Percentiles rank a stretch among this genome's conserved stretches.
These are phyloP conservation scores for Camelina laxa DNA, from an alignment of 345 rosid species.

Conservation along the genomic window DNA sequence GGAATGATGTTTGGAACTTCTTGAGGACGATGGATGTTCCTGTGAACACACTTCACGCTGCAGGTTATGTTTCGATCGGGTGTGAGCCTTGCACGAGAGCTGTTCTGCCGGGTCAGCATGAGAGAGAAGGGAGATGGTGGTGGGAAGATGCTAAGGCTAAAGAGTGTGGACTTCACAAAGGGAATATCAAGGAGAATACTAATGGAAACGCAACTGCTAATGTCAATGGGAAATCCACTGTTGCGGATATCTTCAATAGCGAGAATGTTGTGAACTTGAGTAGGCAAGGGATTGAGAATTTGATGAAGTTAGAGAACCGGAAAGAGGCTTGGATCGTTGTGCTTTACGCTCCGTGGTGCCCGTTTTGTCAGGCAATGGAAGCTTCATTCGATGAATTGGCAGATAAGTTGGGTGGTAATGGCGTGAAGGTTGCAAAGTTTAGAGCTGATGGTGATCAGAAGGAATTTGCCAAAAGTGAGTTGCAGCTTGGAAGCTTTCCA, in stretches of 20 bases:
- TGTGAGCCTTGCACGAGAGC: conserved; percentile 99
- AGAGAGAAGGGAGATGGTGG: conserved; percentile 99
- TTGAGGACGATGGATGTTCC: conserved; percentile 88
- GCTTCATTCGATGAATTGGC: conserved; percentile 75
- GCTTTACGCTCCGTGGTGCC: conserved; percentile 98
- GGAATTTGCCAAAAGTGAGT: conserved; percentile 70
- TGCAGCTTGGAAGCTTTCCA: conserved; percentile 89
- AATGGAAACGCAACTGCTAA: conserved; percentile 51
- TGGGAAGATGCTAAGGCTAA: conserved; percentile 99
- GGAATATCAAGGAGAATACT: conserved; percentile 68
- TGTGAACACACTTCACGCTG: conserved; percentile 70
- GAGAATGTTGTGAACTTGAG: conserved; percentile 66
- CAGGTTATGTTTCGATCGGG: conserved; percentile 89
- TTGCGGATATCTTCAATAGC: conserved; percentile 65
- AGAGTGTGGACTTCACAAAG: conserved; percentile 98
- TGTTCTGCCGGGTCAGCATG: conserved; percentile 93
- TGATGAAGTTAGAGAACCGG: conserved; percentile 64
- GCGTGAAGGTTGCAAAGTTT: conserved; percentile 86
- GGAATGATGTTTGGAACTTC: conserved; percentile 79
- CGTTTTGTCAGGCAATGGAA: conserved; percentile 90
- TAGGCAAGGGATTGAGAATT: conserved; percentile 81
- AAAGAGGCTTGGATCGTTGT: conserved; percentile 91
- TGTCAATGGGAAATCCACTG: conserved; percentile 39
- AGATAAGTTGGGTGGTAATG: conserved; percentile 63
- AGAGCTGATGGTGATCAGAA: conserved; percentile 86